Evolutionary conservation across 176 grass and related monocot genomes (phyloP), one percentile per base, ranked within the genome.

Genomic region (Panicum miliaceum): DNA sequence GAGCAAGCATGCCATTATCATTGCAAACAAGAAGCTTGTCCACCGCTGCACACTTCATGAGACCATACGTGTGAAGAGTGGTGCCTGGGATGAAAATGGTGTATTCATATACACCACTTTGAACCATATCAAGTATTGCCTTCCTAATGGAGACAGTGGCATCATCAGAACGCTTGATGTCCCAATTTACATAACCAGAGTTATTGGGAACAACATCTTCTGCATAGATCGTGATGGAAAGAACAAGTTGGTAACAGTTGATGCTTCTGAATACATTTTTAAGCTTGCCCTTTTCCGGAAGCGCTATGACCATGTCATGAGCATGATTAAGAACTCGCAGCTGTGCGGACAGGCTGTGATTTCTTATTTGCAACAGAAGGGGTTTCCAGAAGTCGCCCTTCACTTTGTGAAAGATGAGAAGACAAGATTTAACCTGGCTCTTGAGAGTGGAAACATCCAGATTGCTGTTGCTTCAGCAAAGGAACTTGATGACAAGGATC

Each of bases 391-490:
- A 88, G 97, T 99, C 66, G 97, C 97, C 54, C 97, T 99, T n/a
- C 96, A 99, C 87, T 99, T 99, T 74, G 96, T 99, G 16, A 99
- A 95, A 84, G 96, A 99, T 88, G 96, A 99, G 84, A 96, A 89
- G 78, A 99, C 93, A n/a, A 89, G 93, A 88, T 99, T 99, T 59
- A 99, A 99, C 68, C 84, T 99, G 4, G 96, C 96, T 84, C 86
- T 99, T 18, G 96, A 99, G 88, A 99, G 96, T 37, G 96, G 96
- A 2, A 99, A 99, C 77, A 99, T 99, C 27, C 96, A 99, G 64
- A 99, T 99, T 78, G 96, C 96, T 18, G 96, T 99, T 85, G 96
- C 96, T 85, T 96, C 96, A 46, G 96, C 96, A 36, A 99, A 96
- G 76, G 91, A 99, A 87, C 94, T 99, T 46, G 96, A 99, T 80